Conservation (phyloP, 768 basidiomycete genomes). For the Termitomyces heimii region DNA sequence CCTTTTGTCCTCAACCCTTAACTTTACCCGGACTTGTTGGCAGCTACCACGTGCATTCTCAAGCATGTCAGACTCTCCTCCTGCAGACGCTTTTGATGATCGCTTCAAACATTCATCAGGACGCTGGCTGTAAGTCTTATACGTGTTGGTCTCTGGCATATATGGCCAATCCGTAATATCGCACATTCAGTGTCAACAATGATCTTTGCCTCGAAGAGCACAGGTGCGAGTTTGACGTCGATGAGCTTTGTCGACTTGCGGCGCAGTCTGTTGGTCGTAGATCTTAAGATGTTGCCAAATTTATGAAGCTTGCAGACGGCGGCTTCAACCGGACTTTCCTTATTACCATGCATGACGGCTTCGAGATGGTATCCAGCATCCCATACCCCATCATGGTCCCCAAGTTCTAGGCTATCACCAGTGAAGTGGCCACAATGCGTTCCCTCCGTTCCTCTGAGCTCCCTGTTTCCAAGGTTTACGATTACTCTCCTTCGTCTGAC, state of each 20-base stretch:
- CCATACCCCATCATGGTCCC: background rate
- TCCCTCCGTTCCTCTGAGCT: background rate
- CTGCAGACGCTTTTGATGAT: background rate
- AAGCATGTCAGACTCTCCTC: background rate
- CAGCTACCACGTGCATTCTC: background rate
- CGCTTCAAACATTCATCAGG: background rate
- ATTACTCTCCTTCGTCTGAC: background rate
- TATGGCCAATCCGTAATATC: background rate
- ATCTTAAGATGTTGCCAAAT: background rate
- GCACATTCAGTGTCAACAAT: background rate
- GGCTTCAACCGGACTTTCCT: background rate
- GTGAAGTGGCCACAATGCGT: background rate
- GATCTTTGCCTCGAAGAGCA: background rate
- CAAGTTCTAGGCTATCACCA: background rate
- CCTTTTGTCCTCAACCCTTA: background rate
- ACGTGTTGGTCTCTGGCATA: background rate
- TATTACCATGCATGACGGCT: background rate
- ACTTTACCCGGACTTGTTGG: background rate
- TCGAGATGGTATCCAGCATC: background rate
- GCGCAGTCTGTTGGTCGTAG: background rate
- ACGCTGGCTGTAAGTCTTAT: background rate
- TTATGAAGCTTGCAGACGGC: background rate
- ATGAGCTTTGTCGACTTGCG: background rate
- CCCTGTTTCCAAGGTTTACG: background rate
- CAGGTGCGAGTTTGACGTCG: background rate